Base-by-base conservation (phyloP, 1,284 basidiomycete genomes). In the Butyriboletus appendiculatus region DNA sequence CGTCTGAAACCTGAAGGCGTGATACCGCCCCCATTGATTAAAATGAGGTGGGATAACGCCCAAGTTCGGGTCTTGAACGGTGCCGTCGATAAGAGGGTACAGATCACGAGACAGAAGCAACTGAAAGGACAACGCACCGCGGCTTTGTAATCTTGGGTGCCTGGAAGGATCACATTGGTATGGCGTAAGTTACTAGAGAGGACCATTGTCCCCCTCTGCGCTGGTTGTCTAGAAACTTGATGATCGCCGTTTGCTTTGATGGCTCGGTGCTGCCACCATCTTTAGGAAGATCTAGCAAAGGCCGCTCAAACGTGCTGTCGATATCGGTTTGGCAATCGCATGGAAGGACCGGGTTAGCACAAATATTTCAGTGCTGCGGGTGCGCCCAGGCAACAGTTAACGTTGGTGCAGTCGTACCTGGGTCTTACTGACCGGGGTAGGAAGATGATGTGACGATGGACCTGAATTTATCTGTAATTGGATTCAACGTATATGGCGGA, bases 391-490 rank as follows among this genome's bases (percentile, higher is more conserved):
- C 32, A 32, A 32, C 28, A 32, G 32, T 32, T 6, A 32, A 41
- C 15, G 18, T 38, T 44, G 30, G 24, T 24, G 30, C 43, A 41
- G 30, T 14, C 33, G 22, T 26, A 46, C 48, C 40, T 42, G 32
- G 35, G 30, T 35, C 47, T 38, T 54, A 41, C 32, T 26, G 12
- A 50, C 56, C 30, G 28, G 48, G 45, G 28, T 16, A 40, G 41
- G 33, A 42, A 39, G 24, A 47, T 44, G 48, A 28, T 35, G 53
- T 47, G 41, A 53, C 35, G 4, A 47, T 14, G 54, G 53, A 45
- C 68, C 65, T 67, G 56, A 67, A 70, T 67, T 53, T 70, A 57
- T 34, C 68, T 62, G 33, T 50, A 54, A 59, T 62, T 40, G 54
- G 61, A 22, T 10, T 54, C 53, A 52, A 57, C 46, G 56, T 66